Conservation (phyloP, 2,329 filamentous ascomycete species). For the Pseudocercospora eumusae region DNA sequence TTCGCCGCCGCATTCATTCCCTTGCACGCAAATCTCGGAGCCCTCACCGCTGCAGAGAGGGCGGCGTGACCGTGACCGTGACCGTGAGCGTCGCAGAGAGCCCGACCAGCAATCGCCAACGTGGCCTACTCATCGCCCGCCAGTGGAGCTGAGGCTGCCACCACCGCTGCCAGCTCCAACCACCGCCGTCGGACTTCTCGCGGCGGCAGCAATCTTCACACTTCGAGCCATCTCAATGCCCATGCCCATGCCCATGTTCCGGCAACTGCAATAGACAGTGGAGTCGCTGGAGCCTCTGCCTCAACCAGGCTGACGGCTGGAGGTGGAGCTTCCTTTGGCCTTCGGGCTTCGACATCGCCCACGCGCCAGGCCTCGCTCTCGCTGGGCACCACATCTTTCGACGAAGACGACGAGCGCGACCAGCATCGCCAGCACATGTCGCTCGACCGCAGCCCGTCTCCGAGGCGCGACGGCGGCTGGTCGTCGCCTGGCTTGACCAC, state of each 20-base stretch:
- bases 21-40: slow-evolving; percentile 11
- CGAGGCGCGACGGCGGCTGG: slow-evolving; percentile 82
- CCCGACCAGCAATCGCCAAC: background rate
- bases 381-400: slow-evolving; percentile 27
- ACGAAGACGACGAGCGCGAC: slow-evolving; percentile 31
- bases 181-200: slow-evolving; percentile 29
- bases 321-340: background rate
- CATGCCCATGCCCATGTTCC: slow-evolving; percentile 21
- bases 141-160: slow-evolving; percentile 26
- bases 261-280: slow-evolving; percentile 9
- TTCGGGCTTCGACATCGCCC: slow-evolving; percentile 10
- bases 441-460: slow-evolving; percentile 83
- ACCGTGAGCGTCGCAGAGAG: background rate
- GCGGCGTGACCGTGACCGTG: background rate
- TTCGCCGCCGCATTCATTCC: slow-evolving; percentile 10
- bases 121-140: slow-evolving; percentile 10
- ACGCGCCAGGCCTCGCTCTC: slow-evolving; percentile 20
- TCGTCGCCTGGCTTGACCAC: slow-evolving; percentile 74
- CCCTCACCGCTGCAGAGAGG: slow-evolving; percentile 2
- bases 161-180: slow-evolving; percentile 18
- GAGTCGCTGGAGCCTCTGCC: slow-evolving; percentile 8
- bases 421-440: slow-evolving; percentile 61
- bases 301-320: slow-evolving; percentile 14
- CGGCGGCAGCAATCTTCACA: slow-evolving; percentile 9
- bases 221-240: slow-evolving; percentile 14